Conservation (phyloP, 2,329 filamentous ascomycete genomes). For the Lithohypha guttulata region DNA sequence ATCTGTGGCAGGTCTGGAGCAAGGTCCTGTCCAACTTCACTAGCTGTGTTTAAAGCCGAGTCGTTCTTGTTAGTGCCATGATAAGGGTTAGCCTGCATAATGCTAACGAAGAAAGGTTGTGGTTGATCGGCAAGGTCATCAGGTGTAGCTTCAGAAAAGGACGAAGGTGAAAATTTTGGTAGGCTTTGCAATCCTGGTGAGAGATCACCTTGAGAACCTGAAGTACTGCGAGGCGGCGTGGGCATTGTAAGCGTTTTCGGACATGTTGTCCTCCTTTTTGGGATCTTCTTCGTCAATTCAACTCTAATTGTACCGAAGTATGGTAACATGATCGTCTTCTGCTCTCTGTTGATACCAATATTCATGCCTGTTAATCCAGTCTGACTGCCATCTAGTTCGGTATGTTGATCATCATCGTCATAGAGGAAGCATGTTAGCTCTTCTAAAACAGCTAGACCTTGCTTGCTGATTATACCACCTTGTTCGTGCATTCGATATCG, state of each 20-base stretch:
- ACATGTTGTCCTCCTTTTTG: background rate
- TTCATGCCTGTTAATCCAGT: background rate
- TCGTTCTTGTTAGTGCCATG: background rate
- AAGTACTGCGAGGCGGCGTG: background rate
- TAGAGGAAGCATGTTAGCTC: conserved; percentile 16
- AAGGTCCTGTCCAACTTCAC: background rate
- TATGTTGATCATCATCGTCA: conserved; percentile 7
- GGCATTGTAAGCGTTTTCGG: background rate
- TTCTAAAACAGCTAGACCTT: conserved; percentile 16
- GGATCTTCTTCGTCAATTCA: conserved; percentile 12
- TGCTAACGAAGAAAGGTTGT: background rate
- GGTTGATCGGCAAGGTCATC: background rate
- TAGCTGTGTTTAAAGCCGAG: background rate
- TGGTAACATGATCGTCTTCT: conserved; percentile 16
- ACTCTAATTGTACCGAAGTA: conserved; percentile 20
- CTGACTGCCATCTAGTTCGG: background rate
- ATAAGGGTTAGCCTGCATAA: background rate
- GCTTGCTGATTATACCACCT: conserved; percentile 17
- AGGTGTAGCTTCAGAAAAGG: background rate
- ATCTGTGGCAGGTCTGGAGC: background rate
- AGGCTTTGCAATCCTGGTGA: background rate
- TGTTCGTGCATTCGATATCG: conserved; percentile 16
- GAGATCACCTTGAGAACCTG: background rate
- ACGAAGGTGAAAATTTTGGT: background rate
- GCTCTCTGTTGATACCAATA: conserved; percentile 7